These are phyloP conservation scores for Penicillium paxilli DNA, from an alignment of 495 filamentous ascomycete genomes.

Conservation along the genomic window DNA sequence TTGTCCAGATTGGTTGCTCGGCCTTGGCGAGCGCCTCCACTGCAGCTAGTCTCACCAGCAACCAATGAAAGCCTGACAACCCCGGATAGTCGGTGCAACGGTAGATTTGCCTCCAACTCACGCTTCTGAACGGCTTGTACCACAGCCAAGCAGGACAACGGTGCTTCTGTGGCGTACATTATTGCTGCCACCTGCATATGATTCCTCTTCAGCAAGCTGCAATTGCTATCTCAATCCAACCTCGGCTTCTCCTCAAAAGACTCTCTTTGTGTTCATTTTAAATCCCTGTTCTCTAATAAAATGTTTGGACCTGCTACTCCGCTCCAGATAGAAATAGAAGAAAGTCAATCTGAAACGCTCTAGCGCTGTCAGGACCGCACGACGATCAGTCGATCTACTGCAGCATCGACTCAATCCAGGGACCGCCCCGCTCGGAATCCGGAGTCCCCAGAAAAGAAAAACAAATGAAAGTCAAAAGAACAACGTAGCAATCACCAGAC, in stretches of 20 bases:
- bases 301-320: too few species aligned
- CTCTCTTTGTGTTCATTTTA: too few species aligned
- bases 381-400: constrained; percentile 3
- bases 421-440: constrained; percentile 2
- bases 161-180: not conserved
- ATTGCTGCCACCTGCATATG: constrained; percentile 1
- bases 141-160: not conserved
- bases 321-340: not conserved
- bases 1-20: not conserved
- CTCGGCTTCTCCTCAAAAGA: not conserved
- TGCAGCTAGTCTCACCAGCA: constrained; percentile 6
- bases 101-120: not conserved
- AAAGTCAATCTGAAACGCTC: constrained; percentile 11
- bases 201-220: not conserved
- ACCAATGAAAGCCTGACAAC: not conserved
- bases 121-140: not conserved
- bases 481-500: not conserved
- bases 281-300: too few species aligned
- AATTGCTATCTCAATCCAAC: not conserved
- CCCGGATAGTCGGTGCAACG: constrained; percentile 13
- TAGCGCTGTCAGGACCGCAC: constrained; percentile 2
- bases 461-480: not conserved
- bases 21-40: constrained; percentile 14
- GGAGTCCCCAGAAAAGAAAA: constrained; percentile 9
- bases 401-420: constrained; percentile 2